Evolutionary conservation across 78 protist species (phyloP).

Genomic region (Cyanophora paradoxa): DNA sequence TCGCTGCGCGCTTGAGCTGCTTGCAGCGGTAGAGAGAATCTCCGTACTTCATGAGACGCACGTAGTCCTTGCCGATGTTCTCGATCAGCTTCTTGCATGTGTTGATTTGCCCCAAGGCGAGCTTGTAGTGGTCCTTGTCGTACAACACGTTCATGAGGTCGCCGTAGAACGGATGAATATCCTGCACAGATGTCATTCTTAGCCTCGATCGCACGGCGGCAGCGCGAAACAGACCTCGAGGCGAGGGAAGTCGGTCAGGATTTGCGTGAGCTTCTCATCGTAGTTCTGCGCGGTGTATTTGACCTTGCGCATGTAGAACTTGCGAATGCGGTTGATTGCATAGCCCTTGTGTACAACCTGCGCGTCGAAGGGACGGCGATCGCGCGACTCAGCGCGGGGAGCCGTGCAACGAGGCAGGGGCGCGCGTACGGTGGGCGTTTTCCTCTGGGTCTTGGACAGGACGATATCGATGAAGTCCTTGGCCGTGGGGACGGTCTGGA

Average conservation of each 20-base stretch:
- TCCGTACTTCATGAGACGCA: slow-evolving; percentile 94
- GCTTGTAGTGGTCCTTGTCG: slow-evolving; percentile 98
- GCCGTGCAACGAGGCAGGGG: too few relatives aligned
- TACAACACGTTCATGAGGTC: slow-evolving; percentile 97
- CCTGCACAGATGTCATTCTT: slow-evolving; percentile 33
- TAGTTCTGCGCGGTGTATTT: slow-evolving; percentile 80
- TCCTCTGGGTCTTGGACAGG: slow-evolving; percentile 90
- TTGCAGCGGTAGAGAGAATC: slow-evolving; percentile 98
- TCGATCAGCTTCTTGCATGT: slow-evolving; percentile 65
- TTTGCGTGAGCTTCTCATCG: slow-evolving; percentile 82
- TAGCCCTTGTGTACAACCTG: slow-evolving; percentile 88
- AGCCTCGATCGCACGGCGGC: neutral
- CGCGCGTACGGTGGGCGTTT: slow-evolving; percentile 99
- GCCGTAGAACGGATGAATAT: slow-evolving; percentile 99
- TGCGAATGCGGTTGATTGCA: slow-evolving; percentile 79
- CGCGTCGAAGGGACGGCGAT: too few relatives aligned
- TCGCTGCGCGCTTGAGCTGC: slow-evolving; percentile 98
- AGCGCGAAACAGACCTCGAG: slow-evolving; percentile 73
- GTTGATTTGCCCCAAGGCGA: slow-evolving; percentile 95
- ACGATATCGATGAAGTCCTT: slow-evolving; percentile 94
- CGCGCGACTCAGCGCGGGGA: too few relatives aligned
- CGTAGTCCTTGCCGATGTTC: slow-evolving; percentile 87
- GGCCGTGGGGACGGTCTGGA: slow-evolving; percentile 87
- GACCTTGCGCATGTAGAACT: slow-evolving; percentile 95
- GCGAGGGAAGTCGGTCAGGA: slow-evolving; percentile 94